phyloP scores from a whole-genome alignment of 2,329 filamentous ascomycete species.

The Trichoderma sp. region DNA sequence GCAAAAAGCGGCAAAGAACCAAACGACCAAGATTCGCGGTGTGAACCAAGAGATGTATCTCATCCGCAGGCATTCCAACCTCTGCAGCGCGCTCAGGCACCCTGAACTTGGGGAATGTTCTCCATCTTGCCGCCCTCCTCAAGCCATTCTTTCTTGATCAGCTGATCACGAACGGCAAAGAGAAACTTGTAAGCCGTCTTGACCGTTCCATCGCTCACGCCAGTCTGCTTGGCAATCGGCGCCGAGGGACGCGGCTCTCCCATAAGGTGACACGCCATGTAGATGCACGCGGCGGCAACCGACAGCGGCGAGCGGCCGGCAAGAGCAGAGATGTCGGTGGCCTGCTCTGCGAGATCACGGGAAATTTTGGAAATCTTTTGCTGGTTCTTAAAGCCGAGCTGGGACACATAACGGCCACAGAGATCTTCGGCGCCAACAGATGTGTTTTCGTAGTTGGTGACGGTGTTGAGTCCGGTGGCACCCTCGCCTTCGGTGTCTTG shows the following conservation, averaged over 20 bases:
- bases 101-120: slow-evolving; percentile 61
- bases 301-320: slow-evolving; percentile 93
- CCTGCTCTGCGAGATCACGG: slow-evolving; percentile 74
- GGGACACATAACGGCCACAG: slow-evolving; percentile 85
- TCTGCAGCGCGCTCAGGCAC: slow-evolving; percentile 32
- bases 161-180: slow-evolving; percentile 69
- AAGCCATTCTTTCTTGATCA: slow-evolving; percentile 78
- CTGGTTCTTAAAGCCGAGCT: slow-evolving; percentile 71
- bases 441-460: slow-evolving; percentile 72
- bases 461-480: slow-evolving; percentile 54
- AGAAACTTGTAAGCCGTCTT: slow-evolving; percentile 93
- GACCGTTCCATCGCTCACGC: slow-evolving; percentile 95
- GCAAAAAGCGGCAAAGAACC: background rate
- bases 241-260: slow-evolving; percentile 78
- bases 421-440: slow-evolving; percentile 82
- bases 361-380: slow-evolving; percentile 80
- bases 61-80: background rate
- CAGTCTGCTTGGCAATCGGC: slow-evolving; percentile 80
- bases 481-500: slow-evolving; percentile 60
- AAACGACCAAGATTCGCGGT: background rate
- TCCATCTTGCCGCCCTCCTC: slow-evolving; percentile 70
- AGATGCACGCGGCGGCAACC: slow-evolving; percentile 93
- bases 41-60: background rate
- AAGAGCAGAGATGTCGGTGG: slow-evolving; percentile 75
- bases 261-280: slow-evolving; percentile 89